Base-by-base conservation (phyloP, 129 eudicot genomes). In the Flaveria ramosissima region DNA sequence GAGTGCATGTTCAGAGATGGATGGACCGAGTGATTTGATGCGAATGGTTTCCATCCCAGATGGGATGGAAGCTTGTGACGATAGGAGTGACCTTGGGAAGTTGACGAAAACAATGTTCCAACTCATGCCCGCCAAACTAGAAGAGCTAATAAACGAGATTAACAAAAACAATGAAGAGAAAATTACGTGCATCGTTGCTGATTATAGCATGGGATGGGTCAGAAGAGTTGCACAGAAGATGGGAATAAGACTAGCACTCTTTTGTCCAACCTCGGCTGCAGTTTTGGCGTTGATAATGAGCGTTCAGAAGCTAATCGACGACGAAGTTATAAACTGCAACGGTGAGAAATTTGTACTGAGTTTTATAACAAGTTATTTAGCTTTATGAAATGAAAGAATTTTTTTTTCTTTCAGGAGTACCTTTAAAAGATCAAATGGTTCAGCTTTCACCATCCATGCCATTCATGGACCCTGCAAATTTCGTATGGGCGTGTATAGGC, bases 381-480 rank as follows among this genome's bases (percentile, higher is more conserved):
- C n/a, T n/a, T 15, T 45, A 74, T 62, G n/a, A 1, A 4, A 32
- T 1, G 9, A 14, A n/a, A 10, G n/a, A 4, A 2, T 27, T 27
- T 3, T 7, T 9, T 53, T 67, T 65, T 27, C 76, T 67, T 65
- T 27, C 76, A 88, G 90, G 93, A 79, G 41, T 36, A 62, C 70
- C 80, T 1, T 12, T 77, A 64, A 84, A 74, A 57, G 16, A 74
- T 0, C 78, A 89, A 70, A 74, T 71, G 74, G 73, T 89, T 57
- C 70, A 77, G 56, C 77, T 89, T 14, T 82, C 89, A 36, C 64
- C 86, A 11, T 20, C 73, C 52, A 85, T 83, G 87, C 91, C 87
- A 5, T 23, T 61, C 9, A 84, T 89, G 79, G 70, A 52, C 74
- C 69, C 86, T 24, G 57, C 55, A 59, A 45, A 83, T 6, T 65